A percentile compares a stretch with the other conserved stretches of the same genome.
These are phyloP conservation scores for Phoenix dactylifera DNA, from an alignment of 176 grass and related monocot genomes.

Conservation along the genomic window DNA sequence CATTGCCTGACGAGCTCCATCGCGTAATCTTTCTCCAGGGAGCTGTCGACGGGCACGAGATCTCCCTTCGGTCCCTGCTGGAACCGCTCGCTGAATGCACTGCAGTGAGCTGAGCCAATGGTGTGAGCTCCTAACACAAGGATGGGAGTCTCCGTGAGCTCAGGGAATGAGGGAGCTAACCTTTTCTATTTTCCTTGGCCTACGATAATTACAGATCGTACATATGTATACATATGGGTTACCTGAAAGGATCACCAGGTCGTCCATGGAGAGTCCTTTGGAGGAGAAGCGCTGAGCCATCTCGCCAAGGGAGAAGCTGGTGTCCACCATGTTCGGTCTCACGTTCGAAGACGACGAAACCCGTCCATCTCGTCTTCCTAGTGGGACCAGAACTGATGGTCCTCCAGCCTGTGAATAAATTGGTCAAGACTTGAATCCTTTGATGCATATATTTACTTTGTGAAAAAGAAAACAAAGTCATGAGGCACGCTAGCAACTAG, in stretches of 20 bases:
- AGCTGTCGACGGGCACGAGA: constrained; percentile 45
- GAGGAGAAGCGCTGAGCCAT: constrained; percentile 62
- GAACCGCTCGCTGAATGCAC: constrained; percentile 81
- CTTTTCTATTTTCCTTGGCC: too few species aligned
- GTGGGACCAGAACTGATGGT: constrained; percentile 41
- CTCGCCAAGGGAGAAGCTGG: constrained; percentile 56
- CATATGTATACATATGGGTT: background rate
- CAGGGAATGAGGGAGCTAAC: too few species aligned
- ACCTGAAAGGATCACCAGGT: constrained; percentile 89
- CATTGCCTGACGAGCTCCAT: constrained; percentile 48
- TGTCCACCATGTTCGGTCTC: constrained; percentile 82
- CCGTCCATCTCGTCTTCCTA: constrained; percentile 58
- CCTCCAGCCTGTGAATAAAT: constrained; percentile 56
- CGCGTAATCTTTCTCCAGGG: constrained; percentile 68
- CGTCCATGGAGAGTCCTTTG: constrained; percentile 66
- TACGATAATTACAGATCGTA: too few species aligned
- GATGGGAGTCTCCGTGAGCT: too few species aligned
- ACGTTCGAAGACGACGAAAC: constrained; percentile 74
- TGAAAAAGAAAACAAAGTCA: too few species aligned
- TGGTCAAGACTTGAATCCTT: background rate
- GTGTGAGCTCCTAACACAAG: constrained; percentile 57
- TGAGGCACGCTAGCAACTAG: too few species aligned
- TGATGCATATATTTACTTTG: too few species aligned
- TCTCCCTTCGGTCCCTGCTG: constrained; percentile 49
- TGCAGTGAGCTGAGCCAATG: constrained; percentile 82